A percentile compares a stretch with the other conserved stretches of the same genome.
Evolutionary conservation across 345 rosid genomes (phyloP).

Genomic region (Citrus sinensis): DVS_A1.0 CM039168.1:4101501-4102000

Average conservation of each 20-base stretch:
- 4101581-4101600: background rate
- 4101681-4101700: background rate
- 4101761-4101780: no score
- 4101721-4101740: background rate
- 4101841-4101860: no score
- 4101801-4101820: no score
- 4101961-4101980: no score
- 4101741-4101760: background rate
- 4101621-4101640: background rate
- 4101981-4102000: no score
- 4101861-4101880: no score
- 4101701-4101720: background rate
- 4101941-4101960: no score
- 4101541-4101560: background rate
- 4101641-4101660: background rate
- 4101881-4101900: no score
- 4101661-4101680: background rate
- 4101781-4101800: no score
- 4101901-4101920: no score
- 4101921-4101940: no score
- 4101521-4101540: background rate
- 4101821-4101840: no score
- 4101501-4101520: slow-evolving; percentile 36
- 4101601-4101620: background rate
- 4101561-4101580: background rate